phyloP scores from a whole-genome alignment of 176 grass and related monocot genomes.

The Bothriochloa decipiens region DNA sequence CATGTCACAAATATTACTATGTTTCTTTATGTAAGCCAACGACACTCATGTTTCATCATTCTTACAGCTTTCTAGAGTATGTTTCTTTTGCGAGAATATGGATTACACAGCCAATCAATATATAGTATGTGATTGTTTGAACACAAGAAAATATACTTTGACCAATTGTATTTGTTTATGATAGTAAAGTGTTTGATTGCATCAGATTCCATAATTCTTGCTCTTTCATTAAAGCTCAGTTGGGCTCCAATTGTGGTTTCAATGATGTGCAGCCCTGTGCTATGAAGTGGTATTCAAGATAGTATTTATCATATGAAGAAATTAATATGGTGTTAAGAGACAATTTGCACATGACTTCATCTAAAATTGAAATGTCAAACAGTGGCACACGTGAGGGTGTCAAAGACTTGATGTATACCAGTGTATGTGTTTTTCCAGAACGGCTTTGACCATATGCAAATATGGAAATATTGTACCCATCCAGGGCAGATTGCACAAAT shows the following conservation, averaged over 20 bases:
- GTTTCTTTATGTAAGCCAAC: constrained; percentile 31
- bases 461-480: constrained; percentile 88
- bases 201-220: neutral
- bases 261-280: neutral
- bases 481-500: constrained; percentile 89
- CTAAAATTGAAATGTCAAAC: constrained; percentile 9
- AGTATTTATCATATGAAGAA: constrained; percentile 26
- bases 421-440: constrained; percentile 95
- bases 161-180: neutral
- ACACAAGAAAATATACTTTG: constrained; percentile 19
- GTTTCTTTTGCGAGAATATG: neutral
- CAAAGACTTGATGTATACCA: constrained; percentile 59
- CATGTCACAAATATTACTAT: constrained; percentile 5
- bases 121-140: constrained; percentile 1
- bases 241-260: neutral
- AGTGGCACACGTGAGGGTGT: neutral
- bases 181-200: constrained; percentile 20
- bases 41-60: constrained; percentile 28
- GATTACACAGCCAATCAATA: neutral
- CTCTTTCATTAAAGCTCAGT: constrained; percentile 1
- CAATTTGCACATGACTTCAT: neutral
- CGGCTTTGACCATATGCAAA: constrained; percentile 95
- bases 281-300: constrained; percentile 4
- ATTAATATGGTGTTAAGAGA: constrained; percentile 11
- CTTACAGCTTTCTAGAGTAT: constrained; percentile 4